phyloP scores from a whole-genome alignment of 345 rosid genomes.

The Linum lewisii region DNA sequence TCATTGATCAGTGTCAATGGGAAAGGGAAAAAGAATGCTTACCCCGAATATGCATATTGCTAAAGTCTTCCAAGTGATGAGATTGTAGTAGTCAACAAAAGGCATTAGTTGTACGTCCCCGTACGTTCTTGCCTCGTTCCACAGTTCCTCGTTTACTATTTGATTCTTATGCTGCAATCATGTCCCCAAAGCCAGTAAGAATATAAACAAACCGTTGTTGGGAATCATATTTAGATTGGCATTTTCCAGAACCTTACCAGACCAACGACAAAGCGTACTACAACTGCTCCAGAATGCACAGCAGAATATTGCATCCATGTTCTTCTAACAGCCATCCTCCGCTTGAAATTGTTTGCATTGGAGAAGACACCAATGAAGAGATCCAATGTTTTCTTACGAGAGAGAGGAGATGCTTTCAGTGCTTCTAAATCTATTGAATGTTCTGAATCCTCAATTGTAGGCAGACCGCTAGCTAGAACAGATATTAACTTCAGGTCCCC shows the following conservation, averaged over 20 bases:
- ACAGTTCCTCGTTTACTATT: constrained; percentile 7
- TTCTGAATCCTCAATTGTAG: constrained; percentile 3
- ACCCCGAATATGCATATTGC: constrained; percentile 9
- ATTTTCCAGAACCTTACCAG: background rate
- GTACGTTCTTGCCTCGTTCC: constrained; percentile 4
- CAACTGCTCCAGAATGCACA: constrained; percentile 1
- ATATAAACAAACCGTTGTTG: too few relatives aligned
- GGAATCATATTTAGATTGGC: too few relatives aligned
- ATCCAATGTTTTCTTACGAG: background rate
- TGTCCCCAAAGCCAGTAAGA: background rate
- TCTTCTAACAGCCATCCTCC: constrained; percentile 9
- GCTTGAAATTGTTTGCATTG: constrained; percentile 7
- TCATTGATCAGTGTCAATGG: background rate
- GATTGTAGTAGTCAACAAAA: constrained; percentile 8
- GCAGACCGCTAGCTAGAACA: constrained; percentile 4
- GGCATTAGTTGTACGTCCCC: constrained; percentile 9
- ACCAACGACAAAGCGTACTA: constrained; percentile 5
- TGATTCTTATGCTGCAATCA: constrained; percentile 5
- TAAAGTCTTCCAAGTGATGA: constrained; percentile 8
- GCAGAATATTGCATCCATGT: constrained; percentile 12
- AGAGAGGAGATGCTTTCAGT: constrained; percentile 3
- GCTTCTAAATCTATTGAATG: background rate
- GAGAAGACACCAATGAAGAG: constrained; percentile 9
- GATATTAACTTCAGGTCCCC: constrained; percentile 6
- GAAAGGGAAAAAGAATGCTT: background rate